Conservation (phyloP, 257 asterid genomes). For the Plantago ovata region DNA sequence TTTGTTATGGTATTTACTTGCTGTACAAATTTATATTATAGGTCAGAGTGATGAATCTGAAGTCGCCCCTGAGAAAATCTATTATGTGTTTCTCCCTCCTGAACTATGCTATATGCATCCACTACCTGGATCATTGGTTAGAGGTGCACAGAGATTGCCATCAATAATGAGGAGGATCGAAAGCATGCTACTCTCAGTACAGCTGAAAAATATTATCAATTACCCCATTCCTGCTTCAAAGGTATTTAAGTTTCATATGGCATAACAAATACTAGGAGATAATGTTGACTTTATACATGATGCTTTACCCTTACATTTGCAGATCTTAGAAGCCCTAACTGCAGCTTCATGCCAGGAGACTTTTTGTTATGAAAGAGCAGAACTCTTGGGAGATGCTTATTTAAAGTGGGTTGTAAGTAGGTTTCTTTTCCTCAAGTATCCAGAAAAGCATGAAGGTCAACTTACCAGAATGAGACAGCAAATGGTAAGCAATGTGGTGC, state of each 20-base stretch:
- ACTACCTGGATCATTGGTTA: slow-evolving; percentile 83
- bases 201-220: slow-evolving; percentile 68
- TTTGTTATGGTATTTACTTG: slow-evolving; percentile 16
- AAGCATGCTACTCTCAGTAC: slow-evolving; percentile 95
- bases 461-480: slow-evolving; percentile 97
- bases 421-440: slow-evolving; percentile 79
- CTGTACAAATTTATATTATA: slow-evolving; percentile 28
- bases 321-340: slow-evolving; percentile 93
- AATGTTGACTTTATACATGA: slow-evolving; percentile 15
- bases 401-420: slow-evolving; percentile 97
- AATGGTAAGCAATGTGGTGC: slow-evolving; percentile 91
- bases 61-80: slow-evolving; percentile 76
- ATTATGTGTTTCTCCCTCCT: slow-evolving; percentile 96
- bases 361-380: slow-evolving; percentile 93
- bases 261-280: background rate
- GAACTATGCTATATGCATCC: slow-evolving; percentile 96
- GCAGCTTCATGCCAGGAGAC: slow-evolving; percentile 99
- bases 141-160: slow-evolving; percentile 98
- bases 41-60: slow-evolving; percentile 65
- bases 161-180: slow-evolving; percentile 92
- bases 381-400: slow-evolving; percentile 96
- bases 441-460: slow-evolving; percentile 98
- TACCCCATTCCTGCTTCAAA: slow-evolving; percentile 74
- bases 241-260: slow-evolving; percentile 35
- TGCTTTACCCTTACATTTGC: slow-evolving; percentile 26